Conservation (phyloP, 352 stramenopile genomes). For the Globisporangium acanthophoron region DNA sequence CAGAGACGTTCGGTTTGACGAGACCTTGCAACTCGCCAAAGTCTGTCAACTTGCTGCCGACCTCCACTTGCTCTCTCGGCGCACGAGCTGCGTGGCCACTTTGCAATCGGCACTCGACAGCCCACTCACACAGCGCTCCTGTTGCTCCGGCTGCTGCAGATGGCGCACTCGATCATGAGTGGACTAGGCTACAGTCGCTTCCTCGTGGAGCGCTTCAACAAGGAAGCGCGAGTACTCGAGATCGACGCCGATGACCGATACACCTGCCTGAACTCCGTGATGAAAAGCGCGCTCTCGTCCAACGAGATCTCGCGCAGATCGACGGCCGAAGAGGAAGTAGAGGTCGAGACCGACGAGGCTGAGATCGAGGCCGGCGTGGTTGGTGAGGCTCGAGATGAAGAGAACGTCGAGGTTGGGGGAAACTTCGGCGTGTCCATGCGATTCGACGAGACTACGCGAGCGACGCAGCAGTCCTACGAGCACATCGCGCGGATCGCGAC, state of each 20-base stretch:
- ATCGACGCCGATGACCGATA: not conserved
- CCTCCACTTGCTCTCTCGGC: not conserved
- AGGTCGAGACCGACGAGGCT: not conserved
- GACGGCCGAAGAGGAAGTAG: conserved; percentile 9
- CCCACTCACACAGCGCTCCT: not conserved
- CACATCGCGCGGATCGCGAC: conserved; percentile 6
- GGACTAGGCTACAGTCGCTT: conserved; percentile 12
- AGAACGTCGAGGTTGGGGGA: not conserved
- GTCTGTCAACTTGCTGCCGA: not conserved
- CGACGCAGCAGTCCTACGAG: conserved; percentile 10
- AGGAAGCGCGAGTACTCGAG: not conserved
- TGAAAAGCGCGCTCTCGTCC: conserved; percentile 1
- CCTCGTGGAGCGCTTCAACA: conserved; percentile 9
- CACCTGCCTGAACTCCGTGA: not conserved
- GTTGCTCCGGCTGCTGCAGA: not conserved
- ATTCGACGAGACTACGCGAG: not conserved
- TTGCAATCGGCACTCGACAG: conserved; percentile 4
- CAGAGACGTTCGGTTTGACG: conserved; percentile 16
- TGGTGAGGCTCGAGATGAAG: not conserved
- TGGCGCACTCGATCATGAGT: conserved; percentile 8
- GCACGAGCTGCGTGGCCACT: not conserved
- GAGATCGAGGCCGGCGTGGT: no score
- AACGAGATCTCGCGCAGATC: conserved; percentile 11
- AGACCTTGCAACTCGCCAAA: not conserved
- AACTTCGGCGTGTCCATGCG: not conserved